Base-by-base conservation (phyloP, 495 filamentous ascomycete species). In the Umbilicaria muhlenbergii region DNA sequence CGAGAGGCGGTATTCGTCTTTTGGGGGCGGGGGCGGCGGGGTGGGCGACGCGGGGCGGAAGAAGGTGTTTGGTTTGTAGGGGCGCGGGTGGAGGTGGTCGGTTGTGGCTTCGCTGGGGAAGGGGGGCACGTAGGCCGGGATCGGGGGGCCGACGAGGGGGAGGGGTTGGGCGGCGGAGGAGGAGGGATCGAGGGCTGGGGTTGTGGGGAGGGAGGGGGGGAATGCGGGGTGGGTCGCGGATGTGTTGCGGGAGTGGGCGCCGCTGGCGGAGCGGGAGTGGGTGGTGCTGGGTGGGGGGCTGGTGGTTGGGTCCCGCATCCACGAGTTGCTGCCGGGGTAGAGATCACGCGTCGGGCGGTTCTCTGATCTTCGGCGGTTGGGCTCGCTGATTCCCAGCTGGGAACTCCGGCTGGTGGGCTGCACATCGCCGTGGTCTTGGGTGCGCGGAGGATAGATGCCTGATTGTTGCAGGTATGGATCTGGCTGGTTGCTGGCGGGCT, bases 21-120 rank as follows among this genome's bases (percentile, higher is more conserved):
- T 55, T 3, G 53, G 53, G 19, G 53, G 53, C 3, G 50, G 50
- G 17, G 53, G 50, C 1, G 53, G 53, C 17, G 53, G 53, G 11
- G 47, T 46, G 13, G 53, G 53, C 8, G 50, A 50, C 11, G 34
- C 36, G 7, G 43, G 39, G 39, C 49, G 52, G 24, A 28, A 32
- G 21, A 21, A 19, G 36, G 17, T n/a, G 16, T 16, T 12, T 42
- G 34, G 21, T 24, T 33, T 21, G 36, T 11, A n/a, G 16, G 18
- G 7, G 41, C 28, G 38, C 12, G 16, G 16, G 10, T 24, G 31
- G 5, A 34, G 39, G 21, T 24, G 38, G 33, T 17, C n/a, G n/a
- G 15, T 24, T 19, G 32, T 15, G 38, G 39, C 15, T 17, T 12
- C 32, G 31, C 16, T 32, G 11, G 18, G 19, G 21, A 11, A 19